phyloP scores from a whole-genome alignment of 352 stramenopile species.

The Bremia lactucae region DNA sequence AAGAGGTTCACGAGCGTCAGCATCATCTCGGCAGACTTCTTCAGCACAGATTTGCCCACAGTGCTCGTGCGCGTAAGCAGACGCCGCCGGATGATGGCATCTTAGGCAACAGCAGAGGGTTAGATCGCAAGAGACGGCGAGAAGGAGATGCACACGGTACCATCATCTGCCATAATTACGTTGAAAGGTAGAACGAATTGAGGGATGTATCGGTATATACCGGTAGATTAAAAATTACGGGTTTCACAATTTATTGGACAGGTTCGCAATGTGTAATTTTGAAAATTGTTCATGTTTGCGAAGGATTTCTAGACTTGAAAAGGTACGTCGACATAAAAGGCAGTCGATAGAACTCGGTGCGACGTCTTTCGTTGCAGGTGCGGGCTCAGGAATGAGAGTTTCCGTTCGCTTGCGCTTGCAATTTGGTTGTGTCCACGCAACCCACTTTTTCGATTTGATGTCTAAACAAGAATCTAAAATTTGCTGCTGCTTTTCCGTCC shows the following conservation, averaged over 20 bases:
- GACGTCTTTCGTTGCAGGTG: background rate
- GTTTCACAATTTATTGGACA: too few relatives aligned
- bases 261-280: conserved; percentile 37
- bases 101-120: conserved; percentile 14
- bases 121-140: too few relatives aligned
- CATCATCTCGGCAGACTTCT: conserved; percentile 69
- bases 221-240: too few relatives aligned
- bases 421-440: conserved; percentile 21
- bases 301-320: conserved; percentile 30
- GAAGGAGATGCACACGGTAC: too few relatives aligned
- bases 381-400: background rate
- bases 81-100: conserved; percentile 55
- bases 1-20: conserved; percentile 52
- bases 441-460: conserved; percentile 29
- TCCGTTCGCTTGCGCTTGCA: background rate
- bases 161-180: too few relatives aligned
- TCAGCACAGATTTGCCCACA: conserved; percentile 68
- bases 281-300: conserved; percentile 45
- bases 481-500: conserved; percentile 13
- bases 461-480: conserved; percentile 33
- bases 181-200: too few relatives aligned
- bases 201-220: too few relatives aligned
- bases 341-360: conserved; percentile 28
- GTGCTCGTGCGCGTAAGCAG: conserved; percentile 73
- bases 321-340: conserved; percentile 61